These are phyloP conservation scores for Mangifera indica DNA, from an alignment of 345 rosid species.

Conservation along the genomic window DNA sequence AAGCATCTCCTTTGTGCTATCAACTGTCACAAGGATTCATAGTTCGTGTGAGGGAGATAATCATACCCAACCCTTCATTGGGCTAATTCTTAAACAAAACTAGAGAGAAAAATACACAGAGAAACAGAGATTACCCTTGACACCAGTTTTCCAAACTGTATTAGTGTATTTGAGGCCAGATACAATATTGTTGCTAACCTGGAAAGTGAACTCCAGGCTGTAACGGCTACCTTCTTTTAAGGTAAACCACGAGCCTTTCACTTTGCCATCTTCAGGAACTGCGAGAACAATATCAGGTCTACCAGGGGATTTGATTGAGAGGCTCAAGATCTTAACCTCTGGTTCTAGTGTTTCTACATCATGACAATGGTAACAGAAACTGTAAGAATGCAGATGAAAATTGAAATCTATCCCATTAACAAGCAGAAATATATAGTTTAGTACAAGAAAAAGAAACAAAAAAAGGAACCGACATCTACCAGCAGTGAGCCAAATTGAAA, in stretches of 20 bases:
- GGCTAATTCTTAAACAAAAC: slow-evolving; percentile 1
- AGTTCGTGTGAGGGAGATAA: background rate
- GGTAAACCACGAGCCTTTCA: slow-evolving; percentile 83
- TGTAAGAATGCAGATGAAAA: slow-evolving; percentile 3
- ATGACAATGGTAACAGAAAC: slow-evolving; percentile 17
- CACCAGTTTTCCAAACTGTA: slow-evolving; percentile 77
- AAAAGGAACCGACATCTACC: background rate
- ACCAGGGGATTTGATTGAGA: slow-evolving; percentile 65
- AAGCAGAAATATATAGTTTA: background rate
- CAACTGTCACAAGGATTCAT: slow-evolving; percentile 46
- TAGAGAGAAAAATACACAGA: background rate
- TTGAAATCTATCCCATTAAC: slow-evolving; percentile 1
- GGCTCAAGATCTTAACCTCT: slow-evolving; percentile 69
- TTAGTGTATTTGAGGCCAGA: slow-evolving; percentile 79
- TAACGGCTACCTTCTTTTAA: slow-evolving; percentile 84
- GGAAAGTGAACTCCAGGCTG: slow-evolving; percentile 61
- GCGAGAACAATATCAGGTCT: slow-evolving; percentile 71
- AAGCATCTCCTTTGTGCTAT: slow-evolving; percentile 78
- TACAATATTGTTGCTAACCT: slow-evolving; percentile 84
- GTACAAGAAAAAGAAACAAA: background rate
- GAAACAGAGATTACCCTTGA: slow-evolving; percentile 46
- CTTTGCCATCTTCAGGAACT: slow-evolving; percentile 61
- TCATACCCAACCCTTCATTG: background rate
- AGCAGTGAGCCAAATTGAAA: background rate
- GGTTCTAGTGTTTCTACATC: slow-evolving; percentile 74